These are phyloP conservation scores for Hyphopichia wangnamkhiaoensis DNA, from an alignment of 1,139 yeast species.

Conservation along the genomic window DNA sequence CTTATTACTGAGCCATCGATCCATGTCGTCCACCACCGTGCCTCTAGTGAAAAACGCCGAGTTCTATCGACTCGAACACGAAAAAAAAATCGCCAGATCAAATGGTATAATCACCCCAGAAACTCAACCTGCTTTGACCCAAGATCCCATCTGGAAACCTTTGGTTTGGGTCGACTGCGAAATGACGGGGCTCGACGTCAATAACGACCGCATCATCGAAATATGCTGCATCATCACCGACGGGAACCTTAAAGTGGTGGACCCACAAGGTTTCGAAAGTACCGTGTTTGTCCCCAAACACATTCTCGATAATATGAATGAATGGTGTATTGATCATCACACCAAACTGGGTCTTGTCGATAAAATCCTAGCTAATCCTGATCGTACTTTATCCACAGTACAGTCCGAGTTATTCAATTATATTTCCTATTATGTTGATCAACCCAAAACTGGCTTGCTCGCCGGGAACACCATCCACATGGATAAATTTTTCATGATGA, in stretches of 20 bases:
- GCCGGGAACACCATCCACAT: constrained; percentile 94
- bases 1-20: too few relatives aligned
- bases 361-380: constrained; percentile 59
- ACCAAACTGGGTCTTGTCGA: constrained; percentile 75
- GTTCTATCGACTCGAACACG: neutral
- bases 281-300: constrained; percentile 71
- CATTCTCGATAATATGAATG: constrained; percentile 72
- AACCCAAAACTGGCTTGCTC: constrained; percentile 59
- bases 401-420: constrained; percentile 65
- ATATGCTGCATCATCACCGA: constrained; percentile 91
- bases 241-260: constrained; percentile 68
- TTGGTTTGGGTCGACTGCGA: constrained; percentile 83
- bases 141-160: constrained; percentile 22
- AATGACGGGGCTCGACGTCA: constrained; percentile 91
- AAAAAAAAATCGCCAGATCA: neutral
- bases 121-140: too few relatives aligned
- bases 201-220: constrained; percentile 78
- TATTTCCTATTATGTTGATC: constrained; percentile 55
- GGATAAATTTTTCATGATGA: constrained; percentile 83
- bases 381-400: constrained; percentile 58
- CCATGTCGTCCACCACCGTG: too few relatives aligned
- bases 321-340: constrained; percentile 85
- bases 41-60: neutral
- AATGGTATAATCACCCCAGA: neutral
- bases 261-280: constrained; percentile 72